A percentile compares a stretch with the other conserved stretches of the same genome.
Evolutionary conservation across 495 filamentous ascomycete species (phyloP).

Genomic region (Aspergillus indologenus): DNA sequence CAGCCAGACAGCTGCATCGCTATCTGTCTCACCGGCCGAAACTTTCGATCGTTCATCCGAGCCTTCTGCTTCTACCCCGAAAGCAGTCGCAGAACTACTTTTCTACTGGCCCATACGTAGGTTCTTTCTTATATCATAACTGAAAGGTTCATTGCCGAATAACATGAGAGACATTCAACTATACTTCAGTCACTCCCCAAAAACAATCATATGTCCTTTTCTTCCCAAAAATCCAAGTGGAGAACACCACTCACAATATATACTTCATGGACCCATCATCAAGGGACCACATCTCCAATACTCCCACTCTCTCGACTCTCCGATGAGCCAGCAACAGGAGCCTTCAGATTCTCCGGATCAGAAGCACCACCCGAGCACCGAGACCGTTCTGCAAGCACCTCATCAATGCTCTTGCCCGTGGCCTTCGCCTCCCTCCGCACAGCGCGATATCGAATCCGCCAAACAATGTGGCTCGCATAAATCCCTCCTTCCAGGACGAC

Average conservation of each 20-base stretch:
- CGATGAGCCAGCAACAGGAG: not conserved
- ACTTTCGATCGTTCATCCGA: no score
- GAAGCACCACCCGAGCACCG: not conserved
- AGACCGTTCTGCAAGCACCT: conserved; percentile 42
- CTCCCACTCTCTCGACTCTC: not conserved
- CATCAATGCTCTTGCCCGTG: conserved; percentile 59
- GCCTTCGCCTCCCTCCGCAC: conserved; percentile 55
- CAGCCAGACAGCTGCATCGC: not conserved
- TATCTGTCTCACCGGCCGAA: not conserved
- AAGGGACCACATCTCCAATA: not conserved
- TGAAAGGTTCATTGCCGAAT: no score
- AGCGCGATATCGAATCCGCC: conserved; percentile 61
- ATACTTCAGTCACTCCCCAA: no score
- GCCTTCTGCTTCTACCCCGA: no score
- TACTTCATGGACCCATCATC: not conserved
- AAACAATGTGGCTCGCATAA: conserved; percentile 64
- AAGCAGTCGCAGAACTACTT: no score
- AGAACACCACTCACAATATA: no score
- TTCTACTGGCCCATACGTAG: no score
- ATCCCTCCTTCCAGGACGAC: conserved; percentile 66
- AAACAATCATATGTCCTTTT: no score
- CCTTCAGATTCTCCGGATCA: conserved; percentile 3
- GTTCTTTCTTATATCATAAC: no score
- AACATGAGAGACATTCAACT: no score
- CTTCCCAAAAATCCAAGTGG: no score